Percentiles rank a stretch among this genome's conserved stretches.
Evolutionary conservation across 2,329 filamentous ascomycete genomes (phyloP).

Genomic region (Truncatella angustata): DNA sequence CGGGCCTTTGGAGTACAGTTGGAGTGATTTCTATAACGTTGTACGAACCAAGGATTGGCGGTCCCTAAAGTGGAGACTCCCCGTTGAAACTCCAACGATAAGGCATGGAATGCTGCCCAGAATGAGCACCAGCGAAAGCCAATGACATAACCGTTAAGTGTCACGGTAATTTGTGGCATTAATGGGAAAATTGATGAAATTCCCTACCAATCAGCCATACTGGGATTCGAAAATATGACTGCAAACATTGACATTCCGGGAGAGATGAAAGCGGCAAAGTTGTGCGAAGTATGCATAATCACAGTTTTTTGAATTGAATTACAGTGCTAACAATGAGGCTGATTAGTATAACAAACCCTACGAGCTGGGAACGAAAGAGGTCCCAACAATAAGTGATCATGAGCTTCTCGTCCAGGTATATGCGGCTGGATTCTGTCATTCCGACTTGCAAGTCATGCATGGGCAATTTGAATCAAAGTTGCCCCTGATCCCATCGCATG

Average conservation of each 20-base stretch:
- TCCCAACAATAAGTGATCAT: conserved; percentile 22
- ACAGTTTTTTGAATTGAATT: neutral
- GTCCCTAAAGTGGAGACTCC: too few species aligned
- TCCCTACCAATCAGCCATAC: neutral
- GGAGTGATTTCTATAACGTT: too few species aligned
- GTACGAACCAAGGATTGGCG: too few species aligned
- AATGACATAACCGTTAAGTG: too few species aligned
- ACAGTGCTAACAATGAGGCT: neutral
- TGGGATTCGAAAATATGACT: neutral
- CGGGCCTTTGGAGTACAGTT: too few species aligned
- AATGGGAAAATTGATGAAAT: too few species aligned
- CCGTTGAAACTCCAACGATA: too few species aligned
- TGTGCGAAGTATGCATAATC: conserved; percentile 1
- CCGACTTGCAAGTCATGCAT: conserved; percentile 33
- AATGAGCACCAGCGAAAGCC: too few species aligned
- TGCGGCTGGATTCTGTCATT: conserved; percentile 36
- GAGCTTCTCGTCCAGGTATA: conserved; percentile 31
- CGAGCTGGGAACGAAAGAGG: conserved; percentile 15
- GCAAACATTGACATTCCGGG: neutral
- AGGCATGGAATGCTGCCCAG: too few species aligned
- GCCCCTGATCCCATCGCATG: conserved; percentile 33
- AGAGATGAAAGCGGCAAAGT: conserved; percentile 5
- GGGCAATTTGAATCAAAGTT: conserved; percentile 28
- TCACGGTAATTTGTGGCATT: too few species aligned
- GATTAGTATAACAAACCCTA: conserved; percentile 29